phyloP scores from a whole-genome alignment of 495 filamentous ascomycete species.

The Xylaria palmicola region DNA sequence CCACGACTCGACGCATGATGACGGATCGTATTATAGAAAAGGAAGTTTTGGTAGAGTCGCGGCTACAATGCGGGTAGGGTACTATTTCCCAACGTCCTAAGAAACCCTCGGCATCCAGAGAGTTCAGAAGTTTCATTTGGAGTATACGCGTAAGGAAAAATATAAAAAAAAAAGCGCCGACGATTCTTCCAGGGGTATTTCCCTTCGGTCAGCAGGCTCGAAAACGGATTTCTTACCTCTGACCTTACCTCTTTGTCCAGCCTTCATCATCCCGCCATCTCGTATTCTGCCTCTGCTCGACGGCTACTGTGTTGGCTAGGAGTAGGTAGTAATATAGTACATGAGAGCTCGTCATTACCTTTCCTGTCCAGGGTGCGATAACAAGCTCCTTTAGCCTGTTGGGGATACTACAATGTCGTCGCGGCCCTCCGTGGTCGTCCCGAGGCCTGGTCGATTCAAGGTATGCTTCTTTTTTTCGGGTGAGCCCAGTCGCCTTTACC shows the following conservation, averaged over 20 bases:
- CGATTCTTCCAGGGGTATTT: slow-evolving; percentile 5
- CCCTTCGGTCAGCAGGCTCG: slow-evolving; percentile 36
- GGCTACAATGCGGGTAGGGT: background rate
- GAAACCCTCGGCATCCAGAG: background rate
- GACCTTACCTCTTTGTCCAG: slow-evolving; percentile 58
- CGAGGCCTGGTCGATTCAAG: background rate
- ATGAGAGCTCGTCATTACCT: slow-evolving; percentile 62
- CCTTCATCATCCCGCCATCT: background rate
- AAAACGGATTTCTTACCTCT: slow-evolving; percentile 59
- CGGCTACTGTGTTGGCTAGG: slow-evolving; percentile 4
- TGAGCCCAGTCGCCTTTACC: slow-evolving; percentile 15
- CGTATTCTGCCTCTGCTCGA: background rate
- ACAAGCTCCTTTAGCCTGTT: background rate
- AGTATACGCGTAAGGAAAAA: too few species aligned
- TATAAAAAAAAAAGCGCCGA: slow-evolving; percentile 19
- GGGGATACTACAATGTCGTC: background rate
- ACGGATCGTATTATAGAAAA: too few species aligned
- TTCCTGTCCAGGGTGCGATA: slow-evolving; percentile 17
- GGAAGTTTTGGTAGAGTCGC: too few species aligned
- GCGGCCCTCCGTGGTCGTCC: background rate
- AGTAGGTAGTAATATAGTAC: slow-evolving; percentile 41
- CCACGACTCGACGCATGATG: too few species aligned
- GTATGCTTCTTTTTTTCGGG: background rate
- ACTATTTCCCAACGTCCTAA: background rate
- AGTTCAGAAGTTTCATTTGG: background rate